Percentiles rank a stretch among this genome's conserved stretches.
Evolutionary conservation across 2,329 filamentous ascomycete genomes (phyloP).

Genomic region (Monilinia fructicola): DNA sequence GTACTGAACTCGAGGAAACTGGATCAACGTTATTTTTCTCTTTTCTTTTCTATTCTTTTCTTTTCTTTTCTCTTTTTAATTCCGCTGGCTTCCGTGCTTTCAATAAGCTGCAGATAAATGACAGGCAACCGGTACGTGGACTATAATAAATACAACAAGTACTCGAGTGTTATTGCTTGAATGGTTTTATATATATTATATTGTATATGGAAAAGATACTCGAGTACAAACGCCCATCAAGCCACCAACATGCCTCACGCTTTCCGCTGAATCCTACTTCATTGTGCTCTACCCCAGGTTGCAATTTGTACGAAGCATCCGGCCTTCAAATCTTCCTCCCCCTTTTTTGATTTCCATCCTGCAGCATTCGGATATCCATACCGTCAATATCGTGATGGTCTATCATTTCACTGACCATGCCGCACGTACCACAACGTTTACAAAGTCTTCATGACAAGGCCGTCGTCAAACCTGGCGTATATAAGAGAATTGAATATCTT

Average conservation of each 20-base stretch:
- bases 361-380: background rate
- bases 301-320: too few species aligned
- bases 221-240: constrained; percentile 1
- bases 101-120: background rate
- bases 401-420: constrained; percentile 15
- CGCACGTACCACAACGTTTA: constrained; percentile 16
- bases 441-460: constrained; percentile 13
- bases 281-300: background rate
- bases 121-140: too few species aligned
- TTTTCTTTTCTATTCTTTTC: too few species aligned
- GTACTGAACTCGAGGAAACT: too few species aligned
- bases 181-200: background rate
- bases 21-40: too few species aligned
- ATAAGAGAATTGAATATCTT: constrained; percentile 6
- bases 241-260: constrained; percentile 17
- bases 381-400: constrained; percentile 11
- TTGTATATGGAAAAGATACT: background rate
- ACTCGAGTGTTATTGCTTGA: background rate
- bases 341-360: background rate
- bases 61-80: background rate
- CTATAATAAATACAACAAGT: too few species aligned
- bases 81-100: constrained; percentile 6
- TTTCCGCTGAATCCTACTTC: constrained; percentile 5
- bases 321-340: background rate
- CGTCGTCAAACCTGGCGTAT: constrained; percentile 8